These are phyloP conservation scores for Angomonas deanei DNA, from an alignment of 208 protist species.

Conservation along the genomic window DNA sequence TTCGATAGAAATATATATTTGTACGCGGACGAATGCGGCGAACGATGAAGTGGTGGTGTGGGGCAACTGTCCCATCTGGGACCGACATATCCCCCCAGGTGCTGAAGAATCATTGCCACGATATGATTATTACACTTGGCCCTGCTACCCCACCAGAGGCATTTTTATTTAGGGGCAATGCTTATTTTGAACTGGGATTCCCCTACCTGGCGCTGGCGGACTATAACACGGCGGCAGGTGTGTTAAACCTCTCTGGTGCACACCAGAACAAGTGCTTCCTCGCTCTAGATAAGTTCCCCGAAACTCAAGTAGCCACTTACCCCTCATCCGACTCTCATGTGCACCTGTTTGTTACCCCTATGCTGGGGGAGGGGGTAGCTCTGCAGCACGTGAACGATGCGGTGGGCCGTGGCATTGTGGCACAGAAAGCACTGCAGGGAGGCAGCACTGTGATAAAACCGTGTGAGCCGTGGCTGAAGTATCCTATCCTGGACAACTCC, in stretches of 20 bases:
- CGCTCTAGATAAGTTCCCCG: slow-evolving; percentile 48
- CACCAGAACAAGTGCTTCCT: slow-evolving; percentile 52
- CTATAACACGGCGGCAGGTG: slow-evolving; percentile 67
- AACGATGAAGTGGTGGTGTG: too few species aligned
- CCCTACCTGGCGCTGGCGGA: slow-evolving; percentile 84
- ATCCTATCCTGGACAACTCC: slow-evolving; percentile 50
- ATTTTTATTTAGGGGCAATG: slow-evolving; percentile 83
- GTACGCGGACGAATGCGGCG: too few species aligned
- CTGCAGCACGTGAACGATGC: slow-evolving; percentile 24
- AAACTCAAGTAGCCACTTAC: slow-evolving; percentile 49
- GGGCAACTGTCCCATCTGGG: neutral
- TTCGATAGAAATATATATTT: too few species aligned
- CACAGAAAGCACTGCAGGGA: slow-evolving; percentile 22
- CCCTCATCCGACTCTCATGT: slow-evolving; percentile 61
- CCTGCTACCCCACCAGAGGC: slow-evolving; percentile 65
- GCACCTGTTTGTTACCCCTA: slow-evolving; percentile 73
- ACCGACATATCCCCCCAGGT: slow-evolving; percentile 29
- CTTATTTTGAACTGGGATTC: slow-evolving; percentile 75
- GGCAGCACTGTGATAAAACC: slow-evolving; percentile 32
- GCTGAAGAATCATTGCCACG: slow-evolving; percentile 72
- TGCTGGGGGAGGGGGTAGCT: slow-evolving; percentile 39
- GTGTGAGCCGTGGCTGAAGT: slow-evolving; percentile 59
- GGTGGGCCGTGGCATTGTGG: slow-evolving; percentile 52
- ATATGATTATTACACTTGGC: slow-evolving; percentile 76
- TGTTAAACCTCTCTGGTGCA: slow-evolving; percentile 47